Evolutionary conservation across 2,329 filamentous ascomycete species (phyloP).

Genomic region (Aspergillus tubingensis): DNA sequence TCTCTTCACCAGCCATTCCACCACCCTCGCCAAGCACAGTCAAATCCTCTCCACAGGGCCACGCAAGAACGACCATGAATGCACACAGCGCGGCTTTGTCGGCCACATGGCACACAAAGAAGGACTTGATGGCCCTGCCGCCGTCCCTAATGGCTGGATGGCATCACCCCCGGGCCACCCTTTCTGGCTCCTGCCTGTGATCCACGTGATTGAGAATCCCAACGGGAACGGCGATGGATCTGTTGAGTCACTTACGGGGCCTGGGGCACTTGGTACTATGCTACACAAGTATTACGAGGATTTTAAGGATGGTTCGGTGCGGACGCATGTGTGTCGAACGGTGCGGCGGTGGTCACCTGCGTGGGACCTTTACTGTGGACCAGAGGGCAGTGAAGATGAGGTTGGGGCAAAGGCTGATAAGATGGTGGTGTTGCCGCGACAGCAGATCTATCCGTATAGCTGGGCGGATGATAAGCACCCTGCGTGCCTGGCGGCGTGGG

Average conservation of each 20-base stretch:
- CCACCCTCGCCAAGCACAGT: conserved; percentile 11
- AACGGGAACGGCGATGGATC: conserved; percentile 22
- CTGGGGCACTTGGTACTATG: conserved; percentile 16
- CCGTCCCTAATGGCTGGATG: conserved; percentile 27
- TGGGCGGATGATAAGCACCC: conserved; percentile 21
- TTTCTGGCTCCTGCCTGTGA: conserved; percentile 23
- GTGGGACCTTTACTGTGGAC: conserved; percentile 20
- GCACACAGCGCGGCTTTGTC: conserved; percentile 21
- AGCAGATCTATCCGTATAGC: conserved; percentile 25
- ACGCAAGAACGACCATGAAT: too few species aligned
- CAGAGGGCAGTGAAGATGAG: not conserved
- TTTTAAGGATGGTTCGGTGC: conserved; percentile 4
- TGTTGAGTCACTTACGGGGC: conserved; percentile 22
- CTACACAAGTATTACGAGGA: conserved; percentile 19
- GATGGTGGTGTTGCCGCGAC: conserved; percentile 19
- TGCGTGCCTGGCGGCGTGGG: conserved; percentile 18
- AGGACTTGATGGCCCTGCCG: conserved; percentile 18
- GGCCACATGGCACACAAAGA: conserved; percentile 21
- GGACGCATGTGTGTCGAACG: conserved; percentile 12
- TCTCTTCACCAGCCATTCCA: conserved; percentile 19
- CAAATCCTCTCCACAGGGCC: not conserved
- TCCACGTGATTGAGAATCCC: conserved; percentile 21
- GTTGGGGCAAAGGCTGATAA: not conserved
- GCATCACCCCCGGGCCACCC: conserved; percentile 24
- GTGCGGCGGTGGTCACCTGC: conserved; percentile 11